Conservation (phyloP, 805 yeast species). For the Suhomyces prunicola region DNA sequence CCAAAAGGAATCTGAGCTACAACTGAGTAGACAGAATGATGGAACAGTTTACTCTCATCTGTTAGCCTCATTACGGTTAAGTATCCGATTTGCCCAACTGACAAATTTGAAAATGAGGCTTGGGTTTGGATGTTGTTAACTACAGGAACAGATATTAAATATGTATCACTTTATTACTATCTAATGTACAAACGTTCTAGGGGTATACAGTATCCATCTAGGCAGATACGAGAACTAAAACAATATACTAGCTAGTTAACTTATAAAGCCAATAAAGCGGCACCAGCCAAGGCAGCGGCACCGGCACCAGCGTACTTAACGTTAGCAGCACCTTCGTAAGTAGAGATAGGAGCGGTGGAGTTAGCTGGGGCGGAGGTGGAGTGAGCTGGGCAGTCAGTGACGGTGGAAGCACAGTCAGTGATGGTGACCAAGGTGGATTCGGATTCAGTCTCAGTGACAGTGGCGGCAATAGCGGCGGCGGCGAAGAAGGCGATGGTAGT, state of each 20-base stretch:
- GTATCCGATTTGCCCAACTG: not conserved
- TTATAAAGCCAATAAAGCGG: constrained; percentile 40
- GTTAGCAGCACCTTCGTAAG: constrained; percentile 37
- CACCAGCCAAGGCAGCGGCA: constrained; percentile 47
- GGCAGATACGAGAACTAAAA: not conserved
- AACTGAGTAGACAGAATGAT: constrained; percentile 55
- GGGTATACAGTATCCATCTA: not conserved
- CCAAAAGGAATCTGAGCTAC: constrained; percentile 59
- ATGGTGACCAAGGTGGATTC: constrained; percentile 44
- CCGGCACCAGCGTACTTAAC: constrained; percentile 37
- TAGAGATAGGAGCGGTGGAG: constrained; percentile 29
- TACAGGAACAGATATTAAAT: constrained; percentile 10
- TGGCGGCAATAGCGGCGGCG: constrained; percentile 32
- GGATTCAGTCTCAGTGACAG: constrained; percentile 32
- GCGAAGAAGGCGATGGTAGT: constrained; percentile 35
- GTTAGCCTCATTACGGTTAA: constrained; percentile 17
- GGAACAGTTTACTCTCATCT: constrained; percentile 55
- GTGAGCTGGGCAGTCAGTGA: constrained; percentile 48
- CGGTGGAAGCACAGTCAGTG: constrained; percentile 43
- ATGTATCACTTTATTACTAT: constrained; percentile 10
- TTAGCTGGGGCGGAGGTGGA: constrained; percentile 16
- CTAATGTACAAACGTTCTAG: constrained; percentile 6
- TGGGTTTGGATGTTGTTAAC: not conserved
- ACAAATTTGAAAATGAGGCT: not conserved
- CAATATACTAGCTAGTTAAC: constrained; percentile 5